A percentile compares a stretch with the other conserved stretches of the same genome.
Evolutionary conservation across 345 rosid genomes (phyloP).

Genomic region (Microthlaspi erraticum): DNA sequence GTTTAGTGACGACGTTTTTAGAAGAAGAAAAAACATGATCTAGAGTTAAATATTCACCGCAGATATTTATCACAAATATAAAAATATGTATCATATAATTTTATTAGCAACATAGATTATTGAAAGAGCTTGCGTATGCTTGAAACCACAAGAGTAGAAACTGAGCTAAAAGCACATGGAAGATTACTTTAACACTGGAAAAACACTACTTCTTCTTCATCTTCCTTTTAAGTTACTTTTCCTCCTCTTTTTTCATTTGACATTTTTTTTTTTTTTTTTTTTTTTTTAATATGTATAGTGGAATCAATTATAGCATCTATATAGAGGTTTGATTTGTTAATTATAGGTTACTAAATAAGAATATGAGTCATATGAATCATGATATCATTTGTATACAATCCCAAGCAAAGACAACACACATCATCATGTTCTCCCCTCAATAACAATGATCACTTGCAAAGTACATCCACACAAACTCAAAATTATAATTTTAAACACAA

Average conservation of each 20-base stretch:
- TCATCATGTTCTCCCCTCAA: slow-evolving; percentile 45
- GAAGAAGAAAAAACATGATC: not conserved
- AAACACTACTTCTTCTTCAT: slow-evolving; percentile 34
- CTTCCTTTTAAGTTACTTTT: slow-evolving; percentile 47
- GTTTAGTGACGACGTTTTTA: slow-evolving; percentile 4
- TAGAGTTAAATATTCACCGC: not conserved
- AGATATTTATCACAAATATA: not conserved
- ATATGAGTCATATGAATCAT: slow-evolving; percentile 24
- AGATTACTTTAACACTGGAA: slow-evolving; percentile 45
- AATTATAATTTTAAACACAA: not conserved
- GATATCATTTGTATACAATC: slow-evolving; percentile 42
- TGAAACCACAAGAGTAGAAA: slow-evolving; percentile 44
- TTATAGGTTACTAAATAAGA: slow-evolving; percentile 35
- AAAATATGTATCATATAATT: slow-evolving; percentile 13
- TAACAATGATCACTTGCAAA: slow-evolving; percentile 38
- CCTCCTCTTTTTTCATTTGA: slow-evolving; percentile 41
- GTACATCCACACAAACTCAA: slow-evolving; percentile 37
- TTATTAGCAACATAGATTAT: slow-evolving; percentile 13
- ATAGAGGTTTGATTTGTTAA: slow-evolving; percentile 28
- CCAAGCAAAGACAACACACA: slow-evolving; percentile 50
- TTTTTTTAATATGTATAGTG: slow-evolving; percentile 1
- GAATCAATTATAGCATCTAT: slow-evolving; percentile 31
- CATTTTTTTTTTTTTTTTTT: slow-evolving; percentile 26
- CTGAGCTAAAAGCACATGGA: slow-evolving; percentile 48
- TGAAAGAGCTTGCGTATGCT: slow-evolving; percentile 41